A percentile compares a stretch with the other conserved stretches of the same genome.
These are phyloP conservation scores for Plectosphaerella sp. DNA, from an alignment of 2,329 filamentous ascomycete genomes.

Conservation along the genomic window DNA sequence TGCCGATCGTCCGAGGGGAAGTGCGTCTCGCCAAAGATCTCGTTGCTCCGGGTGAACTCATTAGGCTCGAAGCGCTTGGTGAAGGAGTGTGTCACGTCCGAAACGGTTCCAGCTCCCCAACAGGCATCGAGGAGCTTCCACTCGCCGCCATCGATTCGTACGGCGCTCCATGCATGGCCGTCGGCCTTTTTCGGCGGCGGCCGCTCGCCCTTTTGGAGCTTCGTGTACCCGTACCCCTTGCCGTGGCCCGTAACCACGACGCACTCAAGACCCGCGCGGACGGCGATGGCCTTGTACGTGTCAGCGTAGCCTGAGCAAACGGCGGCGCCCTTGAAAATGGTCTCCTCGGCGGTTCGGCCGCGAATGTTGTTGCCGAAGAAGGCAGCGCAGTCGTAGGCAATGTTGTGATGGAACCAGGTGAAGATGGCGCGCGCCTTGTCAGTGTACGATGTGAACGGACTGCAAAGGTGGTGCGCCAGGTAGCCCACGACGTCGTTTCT, in stretches of 20 bases:
- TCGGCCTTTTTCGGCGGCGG: slow-evolving; percentile 58
- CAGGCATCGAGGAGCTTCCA: slow-evolving; percentile 93
- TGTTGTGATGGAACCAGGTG: slow-evolving; percentile 92
- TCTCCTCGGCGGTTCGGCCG: slow-evolving; percentile 64
- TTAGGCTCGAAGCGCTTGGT: slow-evolving; percentile 62
- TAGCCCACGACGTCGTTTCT: slow-evolving; percentile 61
- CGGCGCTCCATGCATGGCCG: slow-evolving; percentile 90
- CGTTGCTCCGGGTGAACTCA: slow-evolving; percentile 60
- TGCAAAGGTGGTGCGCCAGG: slow-evolving; percentile 73
- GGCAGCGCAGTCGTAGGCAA: slow-evolving; percentile 74
- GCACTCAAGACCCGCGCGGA: slow-evolving; percentile 73
- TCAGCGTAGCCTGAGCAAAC: slow-evolving; percentile 92
- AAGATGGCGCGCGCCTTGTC: slow-evolving; percentile 94
- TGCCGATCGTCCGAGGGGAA: slow-evolving; percentile 65
- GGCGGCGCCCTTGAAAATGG: slow-evolving; percentile 71
- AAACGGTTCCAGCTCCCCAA: slow-evolving; percentile 81
- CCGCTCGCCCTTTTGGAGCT: slow-evolving; percentile 58
- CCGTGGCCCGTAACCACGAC: slow-evolving; percentile 73
- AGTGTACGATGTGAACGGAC: slow-evolving; percentile 73
- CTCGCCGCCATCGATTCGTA: slow-evolving; percentile 76
- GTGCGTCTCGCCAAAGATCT: slow-evolving; percentile 76
- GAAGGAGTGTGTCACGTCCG: slow-evolving; percentile 50
- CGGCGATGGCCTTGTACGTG: slow-evolving; percentile 74
- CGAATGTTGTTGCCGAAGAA: slow-evolving; percentile 73
- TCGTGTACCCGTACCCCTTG: slow-evolving; percentile 74